phyloP scores from a whole-genome alignment of 116 monocot genomes.

The Trichopus zeylanicus region DNA sequence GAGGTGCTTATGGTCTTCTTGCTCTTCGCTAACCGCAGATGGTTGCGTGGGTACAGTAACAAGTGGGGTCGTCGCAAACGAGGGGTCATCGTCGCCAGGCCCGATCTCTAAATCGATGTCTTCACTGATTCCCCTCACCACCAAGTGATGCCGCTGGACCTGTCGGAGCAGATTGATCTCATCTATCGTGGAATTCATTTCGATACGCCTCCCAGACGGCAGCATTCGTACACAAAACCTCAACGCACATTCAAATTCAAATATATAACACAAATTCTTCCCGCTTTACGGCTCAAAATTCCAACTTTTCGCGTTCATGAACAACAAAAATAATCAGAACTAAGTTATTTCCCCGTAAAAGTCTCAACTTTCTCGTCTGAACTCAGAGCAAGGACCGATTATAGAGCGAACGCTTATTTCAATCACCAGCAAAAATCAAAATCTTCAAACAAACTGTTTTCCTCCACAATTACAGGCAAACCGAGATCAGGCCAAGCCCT shows the following conservation, averaged over 20 bases:
- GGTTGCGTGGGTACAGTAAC: conserved; percentile 47
- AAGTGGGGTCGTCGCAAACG: conserved; percentile 58
- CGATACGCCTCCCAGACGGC: conserved; percentile 23
- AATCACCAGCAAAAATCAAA: too few relatives aligned
- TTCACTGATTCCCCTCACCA: conserved; percentile 83
- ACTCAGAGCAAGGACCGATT: too few relatives aligned
- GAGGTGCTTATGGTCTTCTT: conserved; percentile 72
- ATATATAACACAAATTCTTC: neutral
- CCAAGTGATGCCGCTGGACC: conserved; percentile 71
- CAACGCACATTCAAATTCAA: neutral
- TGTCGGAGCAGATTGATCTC: conserved; percentile 83
- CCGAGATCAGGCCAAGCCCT: too few relatives aligned
- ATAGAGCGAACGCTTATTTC: too few relatives aligned
- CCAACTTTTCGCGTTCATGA: neutral
- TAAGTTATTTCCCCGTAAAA: too few relatives aligned
- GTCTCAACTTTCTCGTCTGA: too few relatives aligned
- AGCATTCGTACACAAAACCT: conserved; percentile 21
- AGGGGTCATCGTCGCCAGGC: conserved; percentile 77
- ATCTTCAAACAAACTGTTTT: too few relatives aligned
- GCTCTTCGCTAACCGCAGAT: conserved; percentile 35
- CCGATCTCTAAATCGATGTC: conserved; percentile 98
- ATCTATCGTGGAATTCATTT: conserved; percentile 71
- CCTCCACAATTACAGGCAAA: too few relatives aligned
- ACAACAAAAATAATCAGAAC: too few relatives aligned
- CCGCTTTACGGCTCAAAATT: neutral